A percentile compares a stretch with the other conserved stretches of the same genome.
phyloP scores from a whole-genome alignment of 495 filamentous ascomycete species.

The Lasiosphaeria miniovina region DNA sequence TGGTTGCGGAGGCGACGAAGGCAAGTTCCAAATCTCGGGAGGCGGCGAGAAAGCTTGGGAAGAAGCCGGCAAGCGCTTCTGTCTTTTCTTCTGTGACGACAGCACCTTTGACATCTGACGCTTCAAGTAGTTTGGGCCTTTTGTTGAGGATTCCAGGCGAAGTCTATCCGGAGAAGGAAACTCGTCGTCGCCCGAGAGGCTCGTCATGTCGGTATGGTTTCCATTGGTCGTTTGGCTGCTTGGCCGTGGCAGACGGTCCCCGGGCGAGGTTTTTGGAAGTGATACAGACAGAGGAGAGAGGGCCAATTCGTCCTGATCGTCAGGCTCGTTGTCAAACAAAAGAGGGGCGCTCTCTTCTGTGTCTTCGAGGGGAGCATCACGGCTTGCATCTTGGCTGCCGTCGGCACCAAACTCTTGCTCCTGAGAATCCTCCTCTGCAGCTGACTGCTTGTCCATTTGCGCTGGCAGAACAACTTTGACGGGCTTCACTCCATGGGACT shows the following conservation, averaged over 20 bases:
- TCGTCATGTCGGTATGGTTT: constrained; percentile 29
- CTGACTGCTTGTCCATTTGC: constrained; percentile 26
- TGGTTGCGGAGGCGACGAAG: constrained; percentile 20
- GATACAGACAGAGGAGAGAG: constrained; percentile 20
- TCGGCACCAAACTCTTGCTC: constrained; percentile 48
- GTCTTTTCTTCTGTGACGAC: constrained; percentile 22
- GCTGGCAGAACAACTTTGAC: constrained; percentile 47
- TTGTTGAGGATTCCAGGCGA: constrained; percentile 11
- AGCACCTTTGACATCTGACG: constrained; percentile 16
- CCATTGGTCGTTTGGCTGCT: constrained; percentile 26
- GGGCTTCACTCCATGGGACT: constrained; percentile 60
- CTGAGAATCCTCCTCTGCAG: constrained; percentile 44
- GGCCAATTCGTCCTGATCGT: constrained; percentile 30
- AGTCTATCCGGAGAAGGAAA: constrained; percentile 36
- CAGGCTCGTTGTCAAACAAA: constrained; percentile 21
- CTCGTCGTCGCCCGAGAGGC: constrained; percentile 37
- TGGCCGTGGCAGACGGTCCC: constrained; percentile 7
- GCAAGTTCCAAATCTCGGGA: constrained; percentile 17
- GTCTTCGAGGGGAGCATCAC: constrained; percentile 12
- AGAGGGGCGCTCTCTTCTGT: constrained; percentile 30
- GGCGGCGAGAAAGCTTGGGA: constrained; percentile 24
- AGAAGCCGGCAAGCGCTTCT: constrained; percentile 18
- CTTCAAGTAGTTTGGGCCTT: constrained; percentile 16
- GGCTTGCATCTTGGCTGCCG: constrained; percentile 42
- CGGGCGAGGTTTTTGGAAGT: constrained; percentile 26